Base-by-base conservation (phyloP, 805 yeast genomes). In the Saccharomycopsis vini region DNA sequence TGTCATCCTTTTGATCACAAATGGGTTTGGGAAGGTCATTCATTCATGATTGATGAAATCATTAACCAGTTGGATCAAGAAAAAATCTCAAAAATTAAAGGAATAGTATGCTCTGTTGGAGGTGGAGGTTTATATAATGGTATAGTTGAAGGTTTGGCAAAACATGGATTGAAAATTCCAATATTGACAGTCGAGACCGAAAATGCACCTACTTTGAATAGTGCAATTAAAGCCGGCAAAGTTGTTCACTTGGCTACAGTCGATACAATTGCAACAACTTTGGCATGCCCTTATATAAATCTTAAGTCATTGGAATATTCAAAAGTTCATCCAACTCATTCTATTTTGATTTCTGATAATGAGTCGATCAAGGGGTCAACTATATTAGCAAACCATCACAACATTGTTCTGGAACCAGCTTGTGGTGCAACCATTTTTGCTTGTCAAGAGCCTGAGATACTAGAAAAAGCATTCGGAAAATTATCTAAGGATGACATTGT, bases 341-440 rank as follows among this genome's bases (percentile, higher is more conserved):
- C 76, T 1, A 50, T 69, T 2, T 63, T 69, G 10, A 68, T 75
- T 2, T 63, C 70, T 21, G 89, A 81, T 52, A 47, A 62, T 2
- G 77, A 78, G 32, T 79, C 84, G 0, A 67, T 79, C 0, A 58
- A 58, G 13, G 75, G 81, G 0, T 68, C 79, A 40, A 53, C 75
- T 21, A 62, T 59, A 35, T 77, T 70, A 52, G 72, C 77, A 5
- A 55, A 64, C 2, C 76, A 75, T 45, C 75, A 66, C 49, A 71
- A 72, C 44, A 62, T 64, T 37, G 60, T 75, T 20, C 73, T 78
- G 0, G 87, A 81, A 56, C 86, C 86, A 0, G 87, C 87, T 1
- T 81, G 87, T 58, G 86, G 86, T 3, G 83, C 83, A 2, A 75
- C 85, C 0, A 56, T 81, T 23, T 70, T 79, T 19, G 66, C 77